These are phyloP conservation scores for Bryoerythrophyllum caledonicum DNA, from an alignment of 225 moss, liverwort and hornwort genomes.

Conservation along the genomic window DNA sequence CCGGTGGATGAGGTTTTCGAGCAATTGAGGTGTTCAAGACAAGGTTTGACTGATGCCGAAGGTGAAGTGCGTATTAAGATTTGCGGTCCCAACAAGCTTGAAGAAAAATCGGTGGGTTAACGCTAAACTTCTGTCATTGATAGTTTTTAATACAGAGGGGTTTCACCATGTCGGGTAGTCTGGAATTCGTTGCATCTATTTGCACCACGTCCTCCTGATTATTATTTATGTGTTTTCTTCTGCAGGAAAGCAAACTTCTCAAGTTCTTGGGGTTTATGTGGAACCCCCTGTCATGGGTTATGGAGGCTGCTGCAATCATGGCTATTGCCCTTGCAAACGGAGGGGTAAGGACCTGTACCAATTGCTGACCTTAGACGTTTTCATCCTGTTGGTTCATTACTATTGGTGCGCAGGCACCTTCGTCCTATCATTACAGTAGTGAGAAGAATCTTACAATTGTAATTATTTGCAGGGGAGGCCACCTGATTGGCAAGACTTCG, in stretches of 20 bases:
- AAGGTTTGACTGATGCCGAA: constrained; percentile 65
- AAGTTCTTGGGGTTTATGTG: constrained; percentile 71
- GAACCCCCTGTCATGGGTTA: constrained; percentile 68
- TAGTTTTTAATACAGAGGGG: not conserved
- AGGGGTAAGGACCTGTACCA: constrained; percentile 30
- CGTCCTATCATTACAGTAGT: not conserved
- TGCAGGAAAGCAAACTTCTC: constrained; percentile 59
- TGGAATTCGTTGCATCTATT: not conserved
- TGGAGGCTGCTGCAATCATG: constrained; percentile 71
- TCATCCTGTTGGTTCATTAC: not conserved
- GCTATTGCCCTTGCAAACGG: constrained; percentile 59
- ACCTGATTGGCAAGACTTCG: constrained; percentile 68
- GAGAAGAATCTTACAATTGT: constrained; percentile 4
- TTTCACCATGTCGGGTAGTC: not conserved
- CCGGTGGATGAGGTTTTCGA: constrained; percentile 81
- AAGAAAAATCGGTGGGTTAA: constrained; percentile 73
- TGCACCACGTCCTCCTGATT: not conserved
- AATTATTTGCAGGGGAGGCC: constrained; percentile 42
- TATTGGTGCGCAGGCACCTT: not conserved
- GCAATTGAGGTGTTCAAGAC: constrained; percentile 70
- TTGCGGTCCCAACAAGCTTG: constrained; percentile 79
- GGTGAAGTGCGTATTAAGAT: constrained; percentile 64
- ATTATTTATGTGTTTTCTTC: not conserved
- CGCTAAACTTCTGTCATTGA: not conserved
- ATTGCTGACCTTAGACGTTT: not conserved